phyloP scores from a whole-genome alignment of 2,329 filamentous ascomycete species.

The Leptographium galeiforme region DNA sequence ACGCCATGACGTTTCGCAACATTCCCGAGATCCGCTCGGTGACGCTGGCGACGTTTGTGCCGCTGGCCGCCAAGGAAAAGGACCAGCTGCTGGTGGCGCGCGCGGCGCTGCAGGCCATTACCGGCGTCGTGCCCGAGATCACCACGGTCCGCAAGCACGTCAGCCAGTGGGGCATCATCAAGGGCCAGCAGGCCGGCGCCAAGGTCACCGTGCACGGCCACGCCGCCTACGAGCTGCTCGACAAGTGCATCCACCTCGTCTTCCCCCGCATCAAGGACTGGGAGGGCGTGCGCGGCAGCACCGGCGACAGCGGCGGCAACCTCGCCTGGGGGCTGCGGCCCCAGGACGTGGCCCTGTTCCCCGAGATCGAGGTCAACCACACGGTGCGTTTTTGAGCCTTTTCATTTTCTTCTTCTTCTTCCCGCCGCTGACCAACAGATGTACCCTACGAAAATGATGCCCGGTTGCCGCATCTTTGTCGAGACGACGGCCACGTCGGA shows the following conservation, averaged over 20 bases:
- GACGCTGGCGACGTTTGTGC: slow-evolving; percentile 64
- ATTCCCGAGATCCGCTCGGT: slow-evolving; percentile 71
- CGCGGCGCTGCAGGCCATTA: slow-evolving; percentile 75
- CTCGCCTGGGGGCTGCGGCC: slow-evolving; percentile 67
- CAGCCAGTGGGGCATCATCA: slow-evolving; percentile 58
- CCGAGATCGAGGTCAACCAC: slow-evolving; percentile 90
- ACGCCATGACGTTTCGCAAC: slow-evolving; percentile 66
- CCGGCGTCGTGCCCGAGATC: slow-evolving; percentile 57
- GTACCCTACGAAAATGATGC: slow-evolving; percentile 59
- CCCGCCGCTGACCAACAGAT: slow-evolving; percentile 29
- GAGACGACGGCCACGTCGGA: slow-evolving; percentile 78
- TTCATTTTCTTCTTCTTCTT: too few relatives aligned
- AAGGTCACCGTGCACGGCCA: slow-evolving; percentile 69
- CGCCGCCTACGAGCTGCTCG: slow-evolving; percentile 77
- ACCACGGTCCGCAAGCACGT: slow-evolving; percentile 55
- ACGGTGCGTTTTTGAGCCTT: slow-evolving; percentile 63
- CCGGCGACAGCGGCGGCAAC: slow-evolving; percentile 82
- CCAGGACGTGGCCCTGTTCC: slow-evolving; percentile 70
- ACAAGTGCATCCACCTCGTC: slow-evolving; percentile 81
- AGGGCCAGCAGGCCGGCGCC: slow-evolving; percentile 58
- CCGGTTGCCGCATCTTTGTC: slow-evolving; percentile 70
- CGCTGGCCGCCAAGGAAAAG: slow-evolving; percentile 56
- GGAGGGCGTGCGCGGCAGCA: slow-evolving; percentile 52
- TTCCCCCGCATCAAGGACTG: slow-evolving; percentile 95
- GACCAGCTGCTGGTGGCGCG: slow-evolving; percentile 70